Percentiles rank a stretch among this genome's conserved stretches.
Evolutionary conservation across 108 stramenopile species (phyloP).

Genomic region (Thalassiosira profunda): DNA sequence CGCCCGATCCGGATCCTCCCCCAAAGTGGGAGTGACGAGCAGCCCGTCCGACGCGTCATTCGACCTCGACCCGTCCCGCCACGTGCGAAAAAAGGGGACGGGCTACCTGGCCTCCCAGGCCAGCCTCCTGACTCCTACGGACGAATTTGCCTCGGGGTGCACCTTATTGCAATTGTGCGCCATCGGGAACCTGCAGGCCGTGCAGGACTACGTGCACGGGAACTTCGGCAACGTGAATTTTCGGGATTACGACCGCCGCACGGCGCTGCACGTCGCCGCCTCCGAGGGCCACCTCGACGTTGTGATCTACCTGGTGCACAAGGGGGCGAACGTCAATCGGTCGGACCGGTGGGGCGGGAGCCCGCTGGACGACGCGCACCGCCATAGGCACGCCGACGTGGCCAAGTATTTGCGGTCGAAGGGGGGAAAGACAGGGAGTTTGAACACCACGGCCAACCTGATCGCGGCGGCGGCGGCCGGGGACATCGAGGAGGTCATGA

Average conservation of each 20-base stretch:
- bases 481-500: constrained; percentile 76
- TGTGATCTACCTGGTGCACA: constrained; percentile 55
- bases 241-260: constrained; percentile 91
- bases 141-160: constrained; percentile 85
- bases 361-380: constrained; percentile 90
- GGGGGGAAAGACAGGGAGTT: constrained; percentile 77
- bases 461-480: constrained; percentile 87
- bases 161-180: constrained; percentile 83
- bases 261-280: constrained; percentile 85
- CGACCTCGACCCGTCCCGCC: constrained; percentile 7
- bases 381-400: constrained; percentile 78
- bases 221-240: constrained; percentile 72
- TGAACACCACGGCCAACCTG: constrained; percentile 67
- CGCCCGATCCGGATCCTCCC: neutral
- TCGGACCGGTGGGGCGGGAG: constrained; percentile 84
- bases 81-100: constrained; percentile 22
- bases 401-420: constrained; percentile 65
- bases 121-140: constrained; percentile 60
- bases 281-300: constrained; percentile 83
- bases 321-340: constrained; percentile 72
- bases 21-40: too few relatives aligned
- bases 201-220: constrained; percentile 43
- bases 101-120: constrained; percentile 60
- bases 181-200: constrained; percentile 45
- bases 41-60: too few relatives aligned